These are phyloP conservation scores for Chaetomium sp. DNA, from an alignment of 2,329 filamentous ascomycete species.

Conservation along the genomic window DNA sequence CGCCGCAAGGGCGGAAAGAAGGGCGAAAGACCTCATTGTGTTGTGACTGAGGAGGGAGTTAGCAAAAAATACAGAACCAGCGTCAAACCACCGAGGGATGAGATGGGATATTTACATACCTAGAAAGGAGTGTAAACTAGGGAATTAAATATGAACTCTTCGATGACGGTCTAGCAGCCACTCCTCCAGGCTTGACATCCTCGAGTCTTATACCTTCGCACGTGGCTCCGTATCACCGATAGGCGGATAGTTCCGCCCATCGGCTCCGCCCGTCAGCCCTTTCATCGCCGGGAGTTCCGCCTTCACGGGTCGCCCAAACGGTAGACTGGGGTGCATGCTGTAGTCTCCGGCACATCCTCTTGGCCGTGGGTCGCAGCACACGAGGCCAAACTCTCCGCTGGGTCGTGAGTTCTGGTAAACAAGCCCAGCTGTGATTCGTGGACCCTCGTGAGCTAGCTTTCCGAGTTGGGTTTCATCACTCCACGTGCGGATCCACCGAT, in stretches of 20 bases:
- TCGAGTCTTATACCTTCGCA: neutral
- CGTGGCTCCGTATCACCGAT: neutral
- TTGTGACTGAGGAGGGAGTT: no score
- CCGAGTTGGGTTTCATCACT: neutral
- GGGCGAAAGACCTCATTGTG: constrained; percentile 21
- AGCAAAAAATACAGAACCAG: neutral
- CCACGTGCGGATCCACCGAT: constrained; percentile 11
- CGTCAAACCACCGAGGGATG: neutral
- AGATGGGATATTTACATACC: neutral
- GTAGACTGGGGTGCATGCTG: constrained; percentile 1
- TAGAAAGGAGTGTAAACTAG: neutral
- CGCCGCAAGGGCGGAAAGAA: constrained; percentile 31
- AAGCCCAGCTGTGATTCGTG: constrained; percentile 9
- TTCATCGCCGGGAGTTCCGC: constrained; percentile 2
- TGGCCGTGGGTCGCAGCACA: neutral
- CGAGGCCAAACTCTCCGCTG: neutral
- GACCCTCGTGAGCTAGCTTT: neutral
- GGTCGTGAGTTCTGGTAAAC: neutral
- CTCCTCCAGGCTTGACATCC: neutral
- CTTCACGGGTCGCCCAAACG: neutral
- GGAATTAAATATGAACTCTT: neutral
- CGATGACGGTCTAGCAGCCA: neutral
- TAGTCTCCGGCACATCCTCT: neutral
- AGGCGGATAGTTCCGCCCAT: neutral
- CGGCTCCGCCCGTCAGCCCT: neutral